These are phyloP conservation scores for Microdochium nivale DNA, from an alignment of 2,329 filamentous ascomycete species.

Conservation along the genomic window DNA sequence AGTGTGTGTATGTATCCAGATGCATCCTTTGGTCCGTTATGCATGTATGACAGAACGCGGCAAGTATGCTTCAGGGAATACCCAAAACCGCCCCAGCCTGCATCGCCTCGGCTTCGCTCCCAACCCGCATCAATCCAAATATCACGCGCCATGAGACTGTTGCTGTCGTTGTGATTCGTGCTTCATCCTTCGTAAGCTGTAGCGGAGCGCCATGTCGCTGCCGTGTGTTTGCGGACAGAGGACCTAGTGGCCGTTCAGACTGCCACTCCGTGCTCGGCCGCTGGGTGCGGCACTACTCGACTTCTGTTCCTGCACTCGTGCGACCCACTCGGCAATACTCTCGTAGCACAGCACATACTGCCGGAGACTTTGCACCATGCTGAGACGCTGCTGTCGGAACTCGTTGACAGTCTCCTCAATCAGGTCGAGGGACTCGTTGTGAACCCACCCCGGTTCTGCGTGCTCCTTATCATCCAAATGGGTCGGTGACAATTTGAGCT, in stretches of 20 bases:
- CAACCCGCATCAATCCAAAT: too few relatives aligned
- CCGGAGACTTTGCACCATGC: conserved; percentile 91
- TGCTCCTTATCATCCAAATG: background rate
- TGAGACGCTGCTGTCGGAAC: conserved; percentile 78
- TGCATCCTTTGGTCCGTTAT: too few relatives aligned
- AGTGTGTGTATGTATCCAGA: too few relatives aligned
- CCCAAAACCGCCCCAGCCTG: too few relatives aligned
- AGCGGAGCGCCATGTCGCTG: too few relatives aligned
- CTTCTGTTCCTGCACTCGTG: conserved; percentile 34
- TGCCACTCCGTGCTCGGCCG: background rate
- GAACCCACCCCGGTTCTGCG: conserved; percentile 55
- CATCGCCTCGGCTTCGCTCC: too few relatives aligned
- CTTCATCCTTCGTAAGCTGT: too few relatives aligned
- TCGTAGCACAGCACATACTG: conserved; percentile 98
- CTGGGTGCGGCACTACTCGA: background rate
- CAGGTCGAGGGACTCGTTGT: conserved; percentile 64
- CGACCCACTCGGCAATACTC: conserved; percentile 81
- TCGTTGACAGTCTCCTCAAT: conserved; percentile 85
- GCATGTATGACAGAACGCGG: too few relatives aligned
- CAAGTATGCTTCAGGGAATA: too few relatives aligned
- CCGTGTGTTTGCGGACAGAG: too few relatives aligned
- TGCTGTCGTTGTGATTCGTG: too few relatives aligned
- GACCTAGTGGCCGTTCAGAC: background rate
- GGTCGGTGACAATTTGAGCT: background rate
- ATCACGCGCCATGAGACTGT: too few relatives aligned